These are phyloP conservation scores for Fistulifera solaris DNA, from an alignment of 108 stramenopile genomes.

Conservation along the genomic window DNA sequence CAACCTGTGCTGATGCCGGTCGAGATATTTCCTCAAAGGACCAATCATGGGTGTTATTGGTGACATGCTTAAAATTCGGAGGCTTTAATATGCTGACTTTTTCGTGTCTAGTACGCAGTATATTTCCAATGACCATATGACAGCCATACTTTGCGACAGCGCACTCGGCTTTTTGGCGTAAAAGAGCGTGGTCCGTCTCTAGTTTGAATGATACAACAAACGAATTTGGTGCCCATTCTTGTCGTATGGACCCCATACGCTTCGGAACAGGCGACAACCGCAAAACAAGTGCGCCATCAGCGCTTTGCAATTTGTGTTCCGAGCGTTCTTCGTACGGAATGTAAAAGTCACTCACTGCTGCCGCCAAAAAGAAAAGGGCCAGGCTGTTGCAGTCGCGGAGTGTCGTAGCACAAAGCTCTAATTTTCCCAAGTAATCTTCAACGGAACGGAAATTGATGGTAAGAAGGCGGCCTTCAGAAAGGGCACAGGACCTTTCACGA, in stretches of 20 bases:
- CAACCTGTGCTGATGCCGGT: conserved; percentile 15
- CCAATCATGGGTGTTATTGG: conserved; percentile 12
- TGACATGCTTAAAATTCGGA: conserved; percentile 2
- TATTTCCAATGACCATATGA: conserved; percentile 94
- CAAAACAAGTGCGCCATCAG: conserved; percentile 34
- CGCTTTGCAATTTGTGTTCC: conserved; percentile 93
- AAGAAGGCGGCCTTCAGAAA: conserved; percentile 47
- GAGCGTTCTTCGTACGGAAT: conserved; percentile 67
- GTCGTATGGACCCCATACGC: conserved; percentile 62
- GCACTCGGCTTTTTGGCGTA: conserved; percentile 76
- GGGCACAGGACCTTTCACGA: conserved; percentile 29
- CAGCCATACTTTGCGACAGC: conserved; percentile 85
- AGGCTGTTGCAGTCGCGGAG: conserved; percentile 43
- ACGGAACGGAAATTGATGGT: conserved; percentile 75
- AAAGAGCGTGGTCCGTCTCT: conserved; percentile 86
- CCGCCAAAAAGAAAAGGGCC: conserved; percentile 80
- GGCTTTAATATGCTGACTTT: conserved; percentile 63
- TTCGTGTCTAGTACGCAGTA: conserved; percentile 78
- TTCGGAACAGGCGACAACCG: conserved; percentile 87
- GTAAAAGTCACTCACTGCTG: conserved; percentile 96
- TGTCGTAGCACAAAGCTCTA: conserved; percentile 48
- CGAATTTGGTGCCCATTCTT: conserved; percentile 82
- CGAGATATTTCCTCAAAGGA: conserved; percentile 25
- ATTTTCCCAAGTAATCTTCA: conserved; percentile 77
- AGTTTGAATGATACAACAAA: conserved; percentile 97